Percentiles rank a stretch among this genome's conserved stretches.
Conservation (phyloP, 352 stramenopile species). For the Pythium rishiriense region DNA sequence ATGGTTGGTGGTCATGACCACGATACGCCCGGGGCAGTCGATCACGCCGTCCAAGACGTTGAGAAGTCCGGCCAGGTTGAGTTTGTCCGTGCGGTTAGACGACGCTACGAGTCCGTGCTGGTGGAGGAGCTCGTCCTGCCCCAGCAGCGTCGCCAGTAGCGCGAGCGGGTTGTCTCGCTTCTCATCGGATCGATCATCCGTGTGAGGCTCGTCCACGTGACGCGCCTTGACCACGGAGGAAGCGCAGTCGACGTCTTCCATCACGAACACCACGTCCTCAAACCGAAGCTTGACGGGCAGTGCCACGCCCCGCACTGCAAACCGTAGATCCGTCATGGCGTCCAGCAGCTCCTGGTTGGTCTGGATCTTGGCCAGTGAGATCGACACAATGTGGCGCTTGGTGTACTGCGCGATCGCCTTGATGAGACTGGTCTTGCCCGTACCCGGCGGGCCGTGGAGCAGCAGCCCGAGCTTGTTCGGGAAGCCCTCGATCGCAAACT, state of each 20-base stretch:
- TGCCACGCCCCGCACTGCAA: no score
- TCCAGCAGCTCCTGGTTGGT: conserved; percentile 84
- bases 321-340: no score
- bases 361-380: conserved; percentile 72
- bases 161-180: background rate
- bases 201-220: background rate
- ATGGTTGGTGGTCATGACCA: conserved; percentile 95
- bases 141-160: background rate
- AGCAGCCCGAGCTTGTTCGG: conserved; percentile 89
- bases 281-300: no score
- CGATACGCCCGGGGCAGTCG: conserved; percentile 84
- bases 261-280: no score
- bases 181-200: background rate
- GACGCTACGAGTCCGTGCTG: conserved; percentile 5
- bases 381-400: conserved; percentile 72
- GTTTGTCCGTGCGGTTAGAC: conserved; percentile 37
- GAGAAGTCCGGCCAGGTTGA: conserved; percentile 69
- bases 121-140: conserved; percentile 18
- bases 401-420: conserved; percentile 85
- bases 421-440: conserved; percentile 91
- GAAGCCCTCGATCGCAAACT: conserved; percentile 87
- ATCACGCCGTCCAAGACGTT: conserved; percentile 89
- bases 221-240: conserved; percentile 40
- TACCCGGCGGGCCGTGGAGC: conserved; percentile 88
- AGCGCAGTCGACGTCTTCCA: no score